Percentiles rank a stretch among this genome's conserved stretches.
These are phyloP conservation scores for Ceratocystis ficicola DNA, from an alignment of 2,329 filamentous ascomycete genomes.

Conservation along the genomic window DNA sequence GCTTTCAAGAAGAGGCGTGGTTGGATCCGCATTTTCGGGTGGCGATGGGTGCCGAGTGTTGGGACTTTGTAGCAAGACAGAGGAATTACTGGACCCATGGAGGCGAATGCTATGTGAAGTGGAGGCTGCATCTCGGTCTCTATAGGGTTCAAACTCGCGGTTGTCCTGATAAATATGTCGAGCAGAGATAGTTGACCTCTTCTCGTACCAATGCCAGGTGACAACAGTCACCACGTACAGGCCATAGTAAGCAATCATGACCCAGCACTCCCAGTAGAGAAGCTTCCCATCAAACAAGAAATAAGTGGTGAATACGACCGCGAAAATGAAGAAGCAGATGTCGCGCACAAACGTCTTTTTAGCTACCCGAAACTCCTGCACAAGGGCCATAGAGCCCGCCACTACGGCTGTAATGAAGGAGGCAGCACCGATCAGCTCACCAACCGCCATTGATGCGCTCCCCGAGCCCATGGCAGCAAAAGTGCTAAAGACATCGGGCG, in stretches of 20 bases:
- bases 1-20: conserved; percentile 33
- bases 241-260: conserved; percentile 83
- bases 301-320: conserved; percentile 73
- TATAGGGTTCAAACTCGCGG: conserved; percentile 42
- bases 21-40: conserved; percentile 17
- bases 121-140: conserved; percentile 31
- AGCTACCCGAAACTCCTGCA: conserved; percentile 87
- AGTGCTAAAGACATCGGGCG: conserved; percentile 94
- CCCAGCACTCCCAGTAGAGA: conserved; percentile 74
- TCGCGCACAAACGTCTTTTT: conserved; percentile 84
- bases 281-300: conserved; percentile 78
- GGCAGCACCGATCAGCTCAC: conserved; percentile 87
- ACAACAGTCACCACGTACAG: conserved; percentile 87
- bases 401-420: conserved; percentile 95
- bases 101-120: conserved; percentile 32
- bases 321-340: conserved; percentile 80
- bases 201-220: conserved; percentile 64
- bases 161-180: neutral
- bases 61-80: neutral
- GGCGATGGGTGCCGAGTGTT: neutral
- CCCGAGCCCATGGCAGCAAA: conserved; percentile 97
- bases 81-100: conserved; percentile 6
- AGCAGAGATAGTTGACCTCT: neutral
- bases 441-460: conserved; percentile 90
- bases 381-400: conserved; percentile 90